phyloP scores from a whole-genome alignment of 2,329 filamentous ascomycete genomes.

The Arthrobotrys conoides region DNA sequence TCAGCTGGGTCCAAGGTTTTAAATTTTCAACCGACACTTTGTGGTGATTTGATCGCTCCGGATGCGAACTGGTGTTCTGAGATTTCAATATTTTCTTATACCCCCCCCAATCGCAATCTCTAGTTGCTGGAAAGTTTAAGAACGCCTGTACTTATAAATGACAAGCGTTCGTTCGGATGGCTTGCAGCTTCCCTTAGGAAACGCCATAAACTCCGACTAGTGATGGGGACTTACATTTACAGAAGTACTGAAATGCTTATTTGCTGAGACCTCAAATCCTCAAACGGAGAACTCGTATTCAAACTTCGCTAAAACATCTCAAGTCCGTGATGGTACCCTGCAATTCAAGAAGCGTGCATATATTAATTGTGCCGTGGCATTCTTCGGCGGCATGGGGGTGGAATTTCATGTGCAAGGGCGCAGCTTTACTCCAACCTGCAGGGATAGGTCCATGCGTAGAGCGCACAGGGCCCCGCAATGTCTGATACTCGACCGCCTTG shows the following conservation, averaged over 20 bases:
- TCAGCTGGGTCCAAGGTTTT: neutral
- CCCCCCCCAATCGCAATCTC: too few species aligned
- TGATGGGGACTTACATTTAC: too few species aligned
- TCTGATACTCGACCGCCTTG: neutral
- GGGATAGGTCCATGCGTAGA: neutral
- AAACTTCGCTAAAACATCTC: neutral
- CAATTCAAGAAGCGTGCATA: neutral
- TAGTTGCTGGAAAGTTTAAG: too few species aligned
- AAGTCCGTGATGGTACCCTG: neutral
- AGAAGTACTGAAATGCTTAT: too few species aligned
- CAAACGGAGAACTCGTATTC: neutral
- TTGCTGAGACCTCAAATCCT: too few species aligned
- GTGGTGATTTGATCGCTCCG: neutral
- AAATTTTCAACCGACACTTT: constrained; percentile 11
- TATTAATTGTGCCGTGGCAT: constrained; percentile 24
- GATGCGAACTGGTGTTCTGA: neutral
- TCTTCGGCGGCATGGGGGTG: neutral
- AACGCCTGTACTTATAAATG: too few species aligned
- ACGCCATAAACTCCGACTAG: too few species aligned
- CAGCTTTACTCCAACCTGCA: neutral
- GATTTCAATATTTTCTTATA: too few species aligned
- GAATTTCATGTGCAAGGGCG: neutral
- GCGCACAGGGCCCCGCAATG: neutral
- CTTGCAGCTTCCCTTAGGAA: neutral
- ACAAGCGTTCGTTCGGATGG: too few species aligned